Evolutionary conservation across 2,329 filamentous ascomycete genomes (phyloP), one percentile per base, ranked within the genome.

Genomic region (Stagonosporopsis cucurbitacearum): DNA sequence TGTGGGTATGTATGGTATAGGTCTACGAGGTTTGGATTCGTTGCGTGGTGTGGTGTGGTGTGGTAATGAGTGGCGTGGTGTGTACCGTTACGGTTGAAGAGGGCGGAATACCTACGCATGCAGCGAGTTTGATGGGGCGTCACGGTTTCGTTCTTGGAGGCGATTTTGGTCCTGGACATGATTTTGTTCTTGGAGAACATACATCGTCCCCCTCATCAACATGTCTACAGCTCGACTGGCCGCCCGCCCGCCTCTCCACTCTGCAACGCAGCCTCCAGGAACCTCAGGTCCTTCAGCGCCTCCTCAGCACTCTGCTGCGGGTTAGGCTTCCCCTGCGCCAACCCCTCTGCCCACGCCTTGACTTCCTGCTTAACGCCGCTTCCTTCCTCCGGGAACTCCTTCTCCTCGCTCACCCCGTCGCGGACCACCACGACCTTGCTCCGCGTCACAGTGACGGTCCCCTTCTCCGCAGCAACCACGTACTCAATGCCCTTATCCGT

Each of bases 321-420:
- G 62, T 87, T 79, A 13, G 74, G 71, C 58, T 74, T 75, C 17
- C 84, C 84, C 11, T 74, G 72, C 2, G 72, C 64, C 32, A 89
- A 64, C 9, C 79, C 78, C 71, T 82, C 78, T 0, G 80, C 86
- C 84, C 86, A 89, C 5, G 83, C 85, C 57, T 79, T 79, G 8
- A 89, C 80, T 73, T 89, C 87, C 48, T 84, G 81, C 57, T 77
- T 78, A 4, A 89, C 85, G 8, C 84, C 85, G 30, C 71, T 79
- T 12, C 77, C 79, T 62, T 82, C 78, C 48, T 81, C 76, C 2
- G 69, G 64, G 62, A 84, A 85, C 19, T 79, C 76, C 54, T 77
- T 75, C 26, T 74, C 74, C 37, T 75, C 74, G 40, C 65, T 61
- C 25, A 64, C 47, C 6, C 59, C 62, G 36, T 48, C 67, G 3